phyloP scores from a whole-genome alignment of 2,329 filamentous ascomycete species.

The Aureobasidium pullulans region DNA sequence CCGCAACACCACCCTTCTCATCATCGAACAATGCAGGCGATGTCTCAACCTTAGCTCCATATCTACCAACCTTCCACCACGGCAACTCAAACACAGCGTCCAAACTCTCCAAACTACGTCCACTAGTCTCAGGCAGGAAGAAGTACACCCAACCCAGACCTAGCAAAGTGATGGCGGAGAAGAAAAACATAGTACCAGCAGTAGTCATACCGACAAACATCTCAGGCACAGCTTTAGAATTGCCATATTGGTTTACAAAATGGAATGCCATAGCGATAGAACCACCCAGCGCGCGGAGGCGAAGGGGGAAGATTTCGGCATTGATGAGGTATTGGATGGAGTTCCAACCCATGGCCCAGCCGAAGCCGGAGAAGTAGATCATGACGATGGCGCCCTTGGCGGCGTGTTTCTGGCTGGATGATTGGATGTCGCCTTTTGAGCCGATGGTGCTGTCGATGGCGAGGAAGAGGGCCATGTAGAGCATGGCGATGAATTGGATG shows the following conservation, averaged over 20 bases:
- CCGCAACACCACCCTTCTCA: constrained; percentile 20
- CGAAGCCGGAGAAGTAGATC: constrained; percentile 53
- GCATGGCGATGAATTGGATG: constrained; percentile 44
- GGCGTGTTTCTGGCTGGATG: constrained; percentile 45
- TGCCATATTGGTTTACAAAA: constrained; percentile 73
- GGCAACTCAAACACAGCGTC: constrained; percentile 53
- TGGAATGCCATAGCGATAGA: constrained; percentile 70
- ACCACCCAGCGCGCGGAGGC: constrained; percentile 63
- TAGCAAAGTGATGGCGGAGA: constrained; percentile 58
- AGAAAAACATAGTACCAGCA: constrained; percentile 71
- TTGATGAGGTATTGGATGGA: constrained; percentile 72
- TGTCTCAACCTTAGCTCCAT: constrained; percentile 25
- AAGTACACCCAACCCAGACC: constrained; percentile 59
- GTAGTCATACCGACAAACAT: constrained; percentile 58
- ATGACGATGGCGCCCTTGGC: constrained; percentile 56
- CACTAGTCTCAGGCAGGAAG: constrained; percentile 44
- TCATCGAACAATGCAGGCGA: constrained; percentile 21
- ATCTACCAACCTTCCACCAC: constrained; percentile 65
- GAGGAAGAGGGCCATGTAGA: constrained; percentile 49
- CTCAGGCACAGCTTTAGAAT: constrained; percentile 64
- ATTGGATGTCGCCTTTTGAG: constrained; percentile 41
- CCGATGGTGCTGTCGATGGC: constrained; percentile 53
- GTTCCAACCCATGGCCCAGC: constrained; percentile 67
- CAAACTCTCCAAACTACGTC: constrained; percentile 50
- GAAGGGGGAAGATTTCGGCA: constrained; percentile 67